Evolutionary conservation across 495 filamentous ascomycete genomes (phyloP), one percentile per base, ranked within the genome.

Genomic region (Aspergillus steynii): DNA sequence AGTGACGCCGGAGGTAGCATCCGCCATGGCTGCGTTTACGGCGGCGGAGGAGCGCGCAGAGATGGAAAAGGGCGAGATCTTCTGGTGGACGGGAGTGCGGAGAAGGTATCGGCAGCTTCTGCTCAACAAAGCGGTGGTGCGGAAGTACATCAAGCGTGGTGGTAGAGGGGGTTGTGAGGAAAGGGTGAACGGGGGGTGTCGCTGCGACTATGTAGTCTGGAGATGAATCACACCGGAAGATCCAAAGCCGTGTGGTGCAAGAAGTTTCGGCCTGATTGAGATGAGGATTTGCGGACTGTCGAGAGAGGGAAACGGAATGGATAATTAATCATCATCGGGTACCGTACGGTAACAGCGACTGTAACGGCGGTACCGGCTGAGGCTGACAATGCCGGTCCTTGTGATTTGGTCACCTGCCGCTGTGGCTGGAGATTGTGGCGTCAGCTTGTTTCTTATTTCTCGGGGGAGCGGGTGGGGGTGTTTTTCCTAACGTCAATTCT

Each of bases 1-100:
- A 26, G 93, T 93, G 53, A 97, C 85, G 37, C 86, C 80, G 7
- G 81, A 76, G 56, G 82, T 76, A 74, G 86, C 84, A 58, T 78
- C 74, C 25, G 77, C 76, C 81, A 80, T 83, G 58, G 71, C 76
- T 59, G 73, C 72, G 71, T 76, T 67, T 34, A 77, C 59, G 53
- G 75, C 74, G 29, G 72, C 67, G 66, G 74, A 72, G 7, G 77
- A 73, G 61, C 76, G 73, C 42, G 76, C 71, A 53, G 78, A 72
- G 50, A 78, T 59, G 26, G 76, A 77, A 50, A 75, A 77, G 45
- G 68, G 69, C 53, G 66, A 73, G 61, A 71, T 69, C 65, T 59
- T 66, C 53, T 58, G 67, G 55, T 58, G 62, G 34, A 68, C 29
- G 49, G 65, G 64, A 54, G 73, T 68, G 60, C 70, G 72, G 65